Base-by-base conservation (phyloP, 139 green algal species). In the Chlorella sp. region DNA sequence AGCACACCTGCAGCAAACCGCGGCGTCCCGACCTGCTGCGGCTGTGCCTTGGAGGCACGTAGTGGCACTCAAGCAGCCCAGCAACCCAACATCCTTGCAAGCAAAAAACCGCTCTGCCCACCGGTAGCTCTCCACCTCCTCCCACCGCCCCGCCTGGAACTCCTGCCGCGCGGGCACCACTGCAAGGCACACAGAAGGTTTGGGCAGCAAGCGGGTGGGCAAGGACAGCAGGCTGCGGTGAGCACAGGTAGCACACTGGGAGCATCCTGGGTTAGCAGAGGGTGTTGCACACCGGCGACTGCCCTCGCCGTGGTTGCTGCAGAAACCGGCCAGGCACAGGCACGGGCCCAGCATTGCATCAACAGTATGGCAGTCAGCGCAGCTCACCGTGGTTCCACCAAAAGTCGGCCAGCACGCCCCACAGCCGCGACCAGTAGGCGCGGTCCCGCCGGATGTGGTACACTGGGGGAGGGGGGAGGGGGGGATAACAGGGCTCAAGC, bases 341-440 rank as follows among this genome's bases (percentile, higher is more conserved):
- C 19, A 11, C 30, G 6, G 19, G 60, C 30, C 60, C 6, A 68
- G 60, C 20, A 68, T 7, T 65, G 8, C 56, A 65, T 5, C 26
- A n/a, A n/a, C 64, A 32, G 8, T 19, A 40, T 4, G 8, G 64
- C 67, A 30, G 34, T 30, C 68, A 4, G n/a, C n/a, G n/a, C 26
- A 44, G 32, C 72, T 13, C 72, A 78, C 72, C 72, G 44, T 84
- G 79, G 43, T 41, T 75, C 79, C 79, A 84, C 79, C 79, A 97
- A 58, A 96, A 97, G 72, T 95, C 87, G 2, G 83, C 85, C 68
- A 97, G 88, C n/a, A 91, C 89, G 6, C 82, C 68, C 64, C 92
- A 95, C 41, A 90, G 88, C 8, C 85, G 30, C 28, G 36, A 48
- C 94, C 94, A 97, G 84, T 97, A 97, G 30, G 81, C 62, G 22